Evolutionary conservation across 305 asterid genomes (phyloP).

Genomic region (Fraxinus paxiana): DNA sequence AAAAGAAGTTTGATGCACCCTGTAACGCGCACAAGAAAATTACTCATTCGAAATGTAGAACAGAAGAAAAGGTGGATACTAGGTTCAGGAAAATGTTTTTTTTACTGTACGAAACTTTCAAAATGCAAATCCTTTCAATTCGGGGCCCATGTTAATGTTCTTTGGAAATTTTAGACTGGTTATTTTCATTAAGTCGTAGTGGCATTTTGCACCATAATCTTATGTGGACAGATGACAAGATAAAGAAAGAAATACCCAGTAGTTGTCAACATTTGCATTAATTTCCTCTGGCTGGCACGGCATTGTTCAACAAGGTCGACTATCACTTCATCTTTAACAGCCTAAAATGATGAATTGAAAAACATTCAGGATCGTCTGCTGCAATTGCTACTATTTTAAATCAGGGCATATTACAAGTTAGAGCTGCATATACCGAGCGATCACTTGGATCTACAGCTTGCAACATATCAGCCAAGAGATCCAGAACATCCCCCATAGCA

Average conservation of each 20-base stretch:
- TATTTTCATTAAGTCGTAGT: not conserved
- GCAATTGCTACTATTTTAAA: not conserved
- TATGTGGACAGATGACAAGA: not conserved
- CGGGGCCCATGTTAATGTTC: not conserved
- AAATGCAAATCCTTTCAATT: not conserved
- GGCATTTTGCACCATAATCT: not conserved
- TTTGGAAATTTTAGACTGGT: not conserved
- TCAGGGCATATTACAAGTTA: not conserved
- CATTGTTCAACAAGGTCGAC: constrained; percentile 87
- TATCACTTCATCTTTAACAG: constrained; percentile 81
- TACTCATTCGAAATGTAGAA: not conserved
- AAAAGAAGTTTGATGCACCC: not conserved
- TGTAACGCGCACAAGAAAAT: not conserved
- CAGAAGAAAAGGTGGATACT: not conserved
- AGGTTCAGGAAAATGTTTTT: not conserved
- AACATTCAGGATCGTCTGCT: constrained; percentile 3
- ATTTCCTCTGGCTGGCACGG: constrained; percentile 74
- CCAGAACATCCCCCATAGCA: constrained; percentile 66
- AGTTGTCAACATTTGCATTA: constrained; percentile 71
- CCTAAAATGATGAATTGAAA: constrained; percentile 36
- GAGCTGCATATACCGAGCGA: constrained; percentile 45
- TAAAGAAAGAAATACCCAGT: constrained; percentile 42
- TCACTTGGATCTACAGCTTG: constrained; percentile 71
- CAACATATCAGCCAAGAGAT: constrained; percentile 85
- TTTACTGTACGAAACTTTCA: not conserved